Evolutionary conservation across 768 basidiomycete genomes (phyloP).

Genomic region (Tubosaeta sp.): DNA sequence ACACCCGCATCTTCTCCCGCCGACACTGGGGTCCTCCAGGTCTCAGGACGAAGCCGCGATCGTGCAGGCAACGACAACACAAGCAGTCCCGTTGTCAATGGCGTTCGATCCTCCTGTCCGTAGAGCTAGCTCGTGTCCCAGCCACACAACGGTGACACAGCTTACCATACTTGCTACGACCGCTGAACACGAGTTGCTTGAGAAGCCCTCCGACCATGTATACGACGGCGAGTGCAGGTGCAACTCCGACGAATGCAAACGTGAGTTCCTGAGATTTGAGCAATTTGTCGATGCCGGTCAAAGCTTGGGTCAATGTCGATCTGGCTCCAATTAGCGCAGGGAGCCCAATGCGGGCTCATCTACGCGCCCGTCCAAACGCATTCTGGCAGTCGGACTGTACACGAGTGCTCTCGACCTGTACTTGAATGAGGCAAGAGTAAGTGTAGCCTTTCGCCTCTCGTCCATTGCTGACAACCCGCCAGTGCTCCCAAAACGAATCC

Average conservation of each 20-base stretch:
- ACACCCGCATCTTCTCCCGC: slow-evolving; percentile 69
- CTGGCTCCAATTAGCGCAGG: slow-evolving; percentile 33
- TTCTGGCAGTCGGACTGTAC: too few relatives aligned
- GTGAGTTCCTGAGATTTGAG: slow-evolving; percentile 93
- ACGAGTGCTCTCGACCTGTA: slow-evolving; percentile 81
- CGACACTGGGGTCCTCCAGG: slow-evolving; percentile 68
- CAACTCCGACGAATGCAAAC: slow-evolving; percentile 95
- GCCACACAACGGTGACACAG: not conserved
- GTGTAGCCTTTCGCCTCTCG: slow-evolving; percentile 20
- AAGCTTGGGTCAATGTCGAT: slow-evolving; percentile 89
- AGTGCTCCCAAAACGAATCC: not conserved
- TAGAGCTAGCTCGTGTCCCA: slow-evolving; percentile 5
- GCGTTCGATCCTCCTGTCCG: slow-evolving; percentile 60
- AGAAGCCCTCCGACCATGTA: slow-evolving; percentile 61
- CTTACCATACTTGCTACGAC: slow-evolving; percentile 51
- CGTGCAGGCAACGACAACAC: slow-evolving; percentile 60
- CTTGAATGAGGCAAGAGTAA: slow-evolving; percentile 86
- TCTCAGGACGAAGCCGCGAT: slow-evolving; percentile 72
- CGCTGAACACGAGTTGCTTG: slow-evolving; percentile 45
- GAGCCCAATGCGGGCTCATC: slow-evolving; percentile 31
- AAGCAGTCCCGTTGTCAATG: slow-evolving; percentile 69
- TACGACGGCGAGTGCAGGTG: slow-evolving; percentile 79
- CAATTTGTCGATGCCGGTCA: slow-evolving; percentile 88
- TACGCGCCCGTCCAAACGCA: too few relatives aligned
- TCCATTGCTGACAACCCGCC: slow-evolving; percentile 2